Base-by-base conservation (phyloP, 2,329 filamentous ascomycete species). In the Diaporthe vaccinii region DNA sequence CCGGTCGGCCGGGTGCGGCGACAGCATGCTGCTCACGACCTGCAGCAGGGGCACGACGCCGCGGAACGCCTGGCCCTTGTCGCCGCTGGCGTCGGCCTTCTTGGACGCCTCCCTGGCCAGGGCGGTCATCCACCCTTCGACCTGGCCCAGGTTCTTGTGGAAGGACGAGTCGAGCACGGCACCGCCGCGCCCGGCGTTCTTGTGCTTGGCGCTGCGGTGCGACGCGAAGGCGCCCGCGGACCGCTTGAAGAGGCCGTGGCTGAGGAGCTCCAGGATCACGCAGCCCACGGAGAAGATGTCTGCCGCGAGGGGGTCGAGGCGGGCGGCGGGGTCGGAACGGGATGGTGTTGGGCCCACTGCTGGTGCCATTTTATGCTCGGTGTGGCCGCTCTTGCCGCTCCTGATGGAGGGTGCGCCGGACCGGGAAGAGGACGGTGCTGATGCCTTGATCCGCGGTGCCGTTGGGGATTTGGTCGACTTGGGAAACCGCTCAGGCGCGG, bases 261-360 rank as follows among this genome's bases (percentile, higher is more conserved):
- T 91, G 28, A 95, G 81, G 41, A 95, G 88, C 77, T 96, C 93
- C 22, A 95, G 85, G 76, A 93, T 93, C 70, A 95, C 88, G 81
- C 93, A 94, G 14, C 91, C 93, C 1, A 95, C 86, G 4, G 93
- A 94, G 83, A 93, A 96, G 28, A 95, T 86, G 80, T 95, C 94
- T 59, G 92, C 90, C 76, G 90, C 89, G 77, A 90, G 89, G 4
- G 88, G 86, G 77, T 89, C 86, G 25, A 88, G 83, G 49, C 86
- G 85, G 1, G 86, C 84, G 34, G 84, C 86, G 2, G 86, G 83
- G 55, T 61, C 51, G 4, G 65, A 22, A 15, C 65, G 65, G 22
- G 44, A 12, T n/a, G 68, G 5, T 8, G 51, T 7, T 44, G 25
- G 6, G n/a, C n/a, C n/a, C n/a, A n/a, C 12, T 1, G 83, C 80